phyloP scores from a whole-genome alignment of 176 grass and related monocot species.

The Oryza brachyantha region DNA sequence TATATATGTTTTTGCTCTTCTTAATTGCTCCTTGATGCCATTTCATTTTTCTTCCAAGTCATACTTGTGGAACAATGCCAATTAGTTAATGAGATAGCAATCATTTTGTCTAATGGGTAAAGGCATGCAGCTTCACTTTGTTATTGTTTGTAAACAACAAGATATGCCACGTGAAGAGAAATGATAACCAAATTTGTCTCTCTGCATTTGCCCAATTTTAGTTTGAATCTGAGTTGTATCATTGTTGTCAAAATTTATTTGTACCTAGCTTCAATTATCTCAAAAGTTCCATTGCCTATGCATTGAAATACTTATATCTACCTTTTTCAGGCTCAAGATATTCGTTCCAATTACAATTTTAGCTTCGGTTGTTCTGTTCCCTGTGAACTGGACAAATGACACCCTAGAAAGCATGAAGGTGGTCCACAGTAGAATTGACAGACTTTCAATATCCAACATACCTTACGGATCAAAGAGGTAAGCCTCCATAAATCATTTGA shows the following conservation, averaged over 20 bases:
- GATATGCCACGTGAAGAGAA: neutral
- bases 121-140: neutral
- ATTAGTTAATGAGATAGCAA: neutral
- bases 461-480: slow-evolving; percentile 74
- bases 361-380: slow-evolving; percentile 71
- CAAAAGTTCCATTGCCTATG: neutral
- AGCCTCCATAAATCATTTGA: slow-evolving; percentile 4
- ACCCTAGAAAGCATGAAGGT: slow-evolving; percentile 41
- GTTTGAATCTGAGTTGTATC: neutral
- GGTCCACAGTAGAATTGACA: slow-evolving; percentile 62
- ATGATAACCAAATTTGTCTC: neutral
- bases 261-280: neutral
- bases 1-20: neutral
- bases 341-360: slow-evolving; percentile 86
- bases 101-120: neutral
- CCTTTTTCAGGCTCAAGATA: slow-evolving; percentile 77
- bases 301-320: slow-evolving; percentile 15
- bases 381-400: slow-evolving; percentile 87
- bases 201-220: neutral
- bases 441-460: slow-evolving; percentile 91
- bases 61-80: neutral
- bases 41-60: neutral
- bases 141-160: neutral
- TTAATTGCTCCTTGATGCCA: neutral
- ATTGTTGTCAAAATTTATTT: neutral